These are phyloP conservation scores for Lachnellula suecica DNA, from an alignment of 2,329 filamentous ascomycete genomes.

Conservation along the genomic window DNA sequence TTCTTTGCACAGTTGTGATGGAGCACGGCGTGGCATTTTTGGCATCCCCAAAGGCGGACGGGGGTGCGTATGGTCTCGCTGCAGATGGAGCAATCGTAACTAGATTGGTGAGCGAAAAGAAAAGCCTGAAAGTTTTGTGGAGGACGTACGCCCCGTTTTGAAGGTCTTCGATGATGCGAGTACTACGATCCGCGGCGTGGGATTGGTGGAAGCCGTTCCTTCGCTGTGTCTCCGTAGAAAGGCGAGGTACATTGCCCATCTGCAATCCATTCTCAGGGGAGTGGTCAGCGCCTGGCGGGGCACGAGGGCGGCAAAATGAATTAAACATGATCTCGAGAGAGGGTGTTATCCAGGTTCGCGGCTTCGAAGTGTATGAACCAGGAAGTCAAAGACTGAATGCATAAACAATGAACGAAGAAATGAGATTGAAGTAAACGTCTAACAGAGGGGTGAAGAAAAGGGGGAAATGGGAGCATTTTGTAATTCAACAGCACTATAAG, in stretches of 20 bases:
- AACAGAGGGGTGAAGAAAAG: no score
- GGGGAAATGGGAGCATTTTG: background rate
- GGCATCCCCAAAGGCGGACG: background rate
- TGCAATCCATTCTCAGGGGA: background rate
- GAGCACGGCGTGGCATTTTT: background rate
- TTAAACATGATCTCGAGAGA: background rate
- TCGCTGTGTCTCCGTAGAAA: constrained; percentile 4
- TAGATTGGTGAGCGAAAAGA: background rate
- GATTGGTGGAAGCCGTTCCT: constrained; percentile 9
- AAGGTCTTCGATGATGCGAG: constrained; percentile 1
- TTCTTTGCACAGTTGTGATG: background rate
- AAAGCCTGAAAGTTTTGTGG: background rate
- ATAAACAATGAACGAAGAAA: background rate
- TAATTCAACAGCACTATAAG: background rate
- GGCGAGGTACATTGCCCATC: background rate
- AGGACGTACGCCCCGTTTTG: constrained; percentile 2
- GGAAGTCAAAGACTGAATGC: background rate
- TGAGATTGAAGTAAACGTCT: background rate
- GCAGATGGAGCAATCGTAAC: background rate
- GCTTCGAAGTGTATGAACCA: background rate
- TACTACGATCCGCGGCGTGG: background rate
- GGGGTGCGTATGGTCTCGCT: background rate
- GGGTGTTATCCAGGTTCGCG: background rate
- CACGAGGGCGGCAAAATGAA: background rate
- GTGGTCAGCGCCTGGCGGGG: background rate